Evolutionary conservation across 371 early-diverging fungal species (phyloP), one percentile per base, ranked within the genome.

Genomic region (Synchytrium microbalum): DNA sequence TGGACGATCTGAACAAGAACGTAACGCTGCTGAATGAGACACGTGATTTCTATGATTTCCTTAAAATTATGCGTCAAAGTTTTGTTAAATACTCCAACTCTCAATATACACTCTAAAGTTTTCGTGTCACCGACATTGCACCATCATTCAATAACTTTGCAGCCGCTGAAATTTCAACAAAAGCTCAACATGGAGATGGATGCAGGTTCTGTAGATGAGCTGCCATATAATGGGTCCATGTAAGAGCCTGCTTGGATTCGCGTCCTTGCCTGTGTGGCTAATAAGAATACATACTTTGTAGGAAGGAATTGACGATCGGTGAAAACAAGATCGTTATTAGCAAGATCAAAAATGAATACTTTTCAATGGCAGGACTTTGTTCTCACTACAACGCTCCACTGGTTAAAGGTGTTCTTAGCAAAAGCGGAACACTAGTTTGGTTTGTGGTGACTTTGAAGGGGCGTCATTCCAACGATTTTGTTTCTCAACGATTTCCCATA

Each of bases 41-140:
- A 23, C 38, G 69, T 26, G 72, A 72, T 58, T 70, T 75, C 55
- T 72, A 65, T 65, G 46, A 46, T 56, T 75, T 75, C 54, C 33
- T 75, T 57, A 75, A 72, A 56, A 32, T 60, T 31, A 69, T 75
- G 62, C 64, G 75, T 14, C 29, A 54, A 54, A 60, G 57, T 5
- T 74, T 74, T 55, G 13, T 28, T 55, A 24, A 55, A 24, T 24
- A 55, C n/a, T n/a, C n/a, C n/a, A n/a, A n/a, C n/a, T n/a, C n/a
- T n/a, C n/a, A n/a, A n/a, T n/a, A n/a, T n/a, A n/a, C n/a, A n/a
- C n/a, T n/a, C n/a, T n/a, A n/a, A n/a, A n/a, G n/a, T n/a, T n/a
- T n/a, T n/a, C n/a, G n/a, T n/a, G n/a, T n/a, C n/a, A n/a, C n/a
- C n/a, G n/a, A n/a, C n/a, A n/a, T n/a, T n/a, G n/a, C n/a, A n/a